Conservation (phyloP, 2,329 filamentous ascomycete genomes). For the Colletotrichum echinochloae region DNA sequence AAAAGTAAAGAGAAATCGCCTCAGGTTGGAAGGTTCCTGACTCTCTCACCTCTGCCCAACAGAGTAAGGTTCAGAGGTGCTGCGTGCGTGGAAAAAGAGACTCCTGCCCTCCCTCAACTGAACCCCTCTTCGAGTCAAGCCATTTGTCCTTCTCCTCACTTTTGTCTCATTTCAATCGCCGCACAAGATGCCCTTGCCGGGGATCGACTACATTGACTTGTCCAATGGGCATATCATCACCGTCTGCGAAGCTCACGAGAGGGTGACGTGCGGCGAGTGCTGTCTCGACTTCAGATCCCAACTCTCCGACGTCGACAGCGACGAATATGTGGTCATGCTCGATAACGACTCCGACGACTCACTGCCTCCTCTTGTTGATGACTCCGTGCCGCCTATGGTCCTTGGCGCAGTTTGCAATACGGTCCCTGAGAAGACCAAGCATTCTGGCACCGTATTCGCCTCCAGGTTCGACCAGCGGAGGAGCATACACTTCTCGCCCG, state of each 20-base stretch:
- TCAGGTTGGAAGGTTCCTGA: no score
- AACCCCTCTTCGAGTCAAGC: neutral
- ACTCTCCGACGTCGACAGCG: neutral
- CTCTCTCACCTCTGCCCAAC: neutral
- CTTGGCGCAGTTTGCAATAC: neutral
- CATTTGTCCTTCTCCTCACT: neutral
- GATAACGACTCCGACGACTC: neutral
- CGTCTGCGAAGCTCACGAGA: constrained; percentile 12
- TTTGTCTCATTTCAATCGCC: neutral
- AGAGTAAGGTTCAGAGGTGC: neutral
- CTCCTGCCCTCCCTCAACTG: neutral
- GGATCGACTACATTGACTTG: constrained; percentile 16
- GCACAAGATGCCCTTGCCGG: neutral
- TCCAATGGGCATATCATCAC: constrained; percentile 20
- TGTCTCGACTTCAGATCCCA: constrained; percentile 28
- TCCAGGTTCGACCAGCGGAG: constrained; percentile 48
- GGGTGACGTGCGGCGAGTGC: constrained; percentile 19
- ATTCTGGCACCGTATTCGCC: constrained; percentile 45
- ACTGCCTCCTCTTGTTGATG: neutral
- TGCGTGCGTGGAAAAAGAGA: neutral
- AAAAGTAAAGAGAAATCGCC: no score
- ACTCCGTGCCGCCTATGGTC: no score
- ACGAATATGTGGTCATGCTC: no score
- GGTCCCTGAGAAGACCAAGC: neutral
- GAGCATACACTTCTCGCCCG: constrained; percentile 37